These are phyloP conservation scores for Mrakia hoshinonis DNA, from an alignment of 768 basidiomycete genomes.

Conservation along the genomic window DNA sequence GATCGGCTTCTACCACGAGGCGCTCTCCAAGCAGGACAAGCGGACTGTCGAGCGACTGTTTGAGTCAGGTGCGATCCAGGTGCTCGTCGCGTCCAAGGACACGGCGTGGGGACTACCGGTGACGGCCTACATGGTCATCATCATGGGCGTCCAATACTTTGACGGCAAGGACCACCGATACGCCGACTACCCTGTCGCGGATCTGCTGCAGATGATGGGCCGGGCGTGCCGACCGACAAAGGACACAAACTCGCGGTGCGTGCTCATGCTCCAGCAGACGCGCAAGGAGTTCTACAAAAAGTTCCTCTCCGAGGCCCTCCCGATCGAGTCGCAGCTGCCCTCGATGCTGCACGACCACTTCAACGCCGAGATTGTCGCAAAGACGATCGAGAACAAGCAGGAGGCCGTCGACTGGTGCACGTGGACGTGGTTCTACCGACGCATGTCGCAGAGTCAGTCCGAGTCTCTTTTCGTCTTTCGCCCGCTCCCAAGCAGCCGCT, in stretches of 20 bases:
- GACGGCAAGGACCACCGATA: conserved; percentile 98
- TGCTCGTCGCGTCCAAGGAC: conserved; percentile 90
- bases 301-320: conserved; percentile 92
- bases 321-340: conserved; percentile 89
- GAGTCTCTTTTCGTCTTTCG: too few relatives aligned
- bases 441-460: neutral
- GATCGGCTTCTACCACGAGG: conserved; percentile 92
- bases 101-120: conserved; percentile 94
- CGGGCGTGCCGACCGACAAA: conserved; percentile 84
- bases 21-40: conserved; percentile 82
- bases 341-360: conserved; percentile 95
- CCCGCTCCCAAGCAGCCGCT: neutral
- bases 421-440: conserved; percentile 62
- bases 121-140: conserved; percentile 92
- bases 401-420: conserved; percentile 86
- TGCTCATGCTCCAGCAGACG: conserved; percentile 95
- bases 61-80: conserved; percentile 87
- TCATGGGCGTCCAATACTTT: conserved; percentile 97
- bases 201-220: conserved; percentile 98
- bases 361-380: conserved; percentile 94
- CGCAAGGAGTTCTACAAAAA: conserved; percentile 99
- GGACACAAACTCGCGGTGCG: conserved; percentile 83
- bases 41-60: conserved; percentile 86
- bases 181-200: conserved; percentile 95
- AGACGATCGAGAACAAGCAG: conserved; percentile 98